Evolutionary conservation across 75 land plant species (phyloP).

Genomic region (Chamaecyparis obtusa): DNA sequence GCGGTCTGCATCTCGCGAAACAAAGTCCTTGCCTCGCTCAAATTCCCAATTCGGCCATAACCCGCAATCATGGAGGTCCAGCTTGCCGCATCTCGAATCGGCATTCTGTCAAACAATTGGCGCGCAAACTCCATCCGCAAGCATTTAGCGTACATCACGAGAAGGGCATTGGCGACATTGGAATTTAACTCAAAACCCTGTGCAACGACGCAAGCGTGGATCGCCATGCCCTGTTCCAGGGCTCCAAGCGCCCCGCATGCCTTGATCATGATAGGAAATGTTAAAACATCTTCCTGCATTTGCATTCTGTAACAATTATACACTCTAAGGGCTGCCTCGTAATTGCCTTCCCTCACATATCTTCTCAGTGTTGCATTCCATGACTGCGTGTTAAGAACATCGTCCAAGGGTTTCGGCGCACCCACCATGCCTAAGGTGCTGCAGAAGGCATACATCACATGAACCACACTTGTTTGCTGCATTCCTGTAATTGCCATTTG

Average conservation of each 20-base stretch:
- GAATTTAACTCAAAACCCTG: neutral
- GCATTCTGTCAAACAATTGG: neutral
- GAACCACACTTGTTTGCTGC: neutral
- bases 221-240: neutral
- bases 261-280: slow-evolving; percentile 30
- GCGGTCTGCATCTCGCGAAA: slow-evolving; percentile 1
- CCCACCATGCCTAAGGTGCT: slow-evolving; percentile 20
- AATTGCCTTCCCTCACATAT: slow-evolving; percentile 25
- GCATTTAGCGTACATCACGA: neutral
- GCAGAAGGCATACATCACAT: slow-evolving; percentile 30
- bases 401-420: slow-evolving; percentile 21
- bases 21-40: neutral
- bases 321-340: slow-evolving; percentile 22
- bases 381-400: slow-evolving; percentile 6
- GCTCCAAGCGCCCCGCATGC: slow-evolving; percentile 28
- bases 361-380: slow-evolving; percentile 40
- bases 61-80: neutral
- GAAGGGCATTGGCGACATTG: neutral
- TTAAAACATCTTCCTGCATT: slow-evolving; percentile 20
- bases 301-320: slow-evolving; percentile 18
- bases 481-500: slow-evolving; percentile 1
- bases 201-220: neutral
- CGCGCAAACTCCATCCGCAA: neutral
- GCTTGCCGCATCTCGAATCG: neutral
- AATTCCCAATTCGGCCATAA: neutral